These are phyloP conservation scores for Acanthochlamys bracteata DNA, from an alignment of 106 monocot species.

Conservation along the genomic window DNA sequence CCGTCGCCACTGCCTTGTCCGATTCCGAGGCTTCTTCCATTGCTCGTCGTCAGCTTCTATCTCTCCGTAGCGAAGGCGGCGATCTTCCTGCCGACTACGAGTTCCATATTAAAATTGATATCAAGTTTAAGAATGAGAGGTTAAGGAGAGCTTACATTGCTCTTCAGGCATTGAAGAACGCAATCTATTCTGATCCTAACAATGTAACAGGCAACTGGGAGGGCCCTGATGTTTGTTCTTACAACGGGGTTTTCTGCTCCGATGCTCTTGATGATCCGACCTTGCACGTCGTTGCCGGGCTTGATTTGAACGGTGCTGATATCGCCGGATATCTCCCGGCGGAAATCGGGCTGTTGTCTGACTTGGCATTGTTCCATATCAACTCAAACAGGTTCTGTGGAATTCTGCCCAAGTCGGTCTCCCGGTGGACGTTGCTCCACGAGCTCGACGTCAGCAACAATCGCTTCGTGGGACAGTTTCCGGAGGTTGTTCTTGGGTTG, in stretches of 20 bases:
- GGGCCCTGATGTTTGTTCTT: constrained; percentile 4
- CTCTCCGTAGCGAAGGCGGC: background rate
- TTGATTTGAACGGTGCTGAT: constrained; percentile 36
- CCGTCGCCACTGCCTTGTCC: background rate
- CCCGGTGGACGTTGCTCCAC: background rate
- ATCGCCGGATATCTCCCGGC: constrained; percentile 40
- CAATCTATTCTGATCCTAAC: constrained; percentile 7
- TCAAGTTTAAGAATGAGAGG: constrained; percentile 3
- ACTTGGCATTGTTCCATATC: constrained; percentile 34
- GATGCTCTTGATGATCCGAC: background rate
- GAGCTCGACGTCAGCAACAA: constrained; percentile 14
- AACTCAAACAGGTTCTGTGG: constrained; percentile 47
- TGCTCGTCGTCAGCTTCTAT: constrained; percentile 10
- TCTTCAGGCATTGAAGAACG: constrained; percentile 1
- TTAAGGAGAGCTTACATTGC: constrained; percentile 4
- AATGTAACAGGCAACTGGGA: constrained; percentile 9
- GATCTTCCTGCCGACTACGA: constrained; percentile 9
- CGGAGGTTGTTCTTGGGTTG: constrained; percentile 5
- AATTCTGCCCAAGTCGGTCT: constrained; percentile 28
- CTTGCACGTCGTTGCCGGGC: constrained; percentile 18
- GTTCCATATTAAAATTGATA: constrained; percentile 7
- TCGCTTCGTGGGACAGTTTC: constrained; percentile 7
- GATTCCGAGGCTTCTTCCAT: constrained; percentile 10
- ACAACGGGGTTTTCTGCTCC: constrained; percentile 10
- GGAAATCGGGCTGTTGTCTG: constrained; percentile 38